phyloP scores from a whole-genome alignment of 2,329 filamentous ascomycete species.

The Neonectria faginata region DNA sequence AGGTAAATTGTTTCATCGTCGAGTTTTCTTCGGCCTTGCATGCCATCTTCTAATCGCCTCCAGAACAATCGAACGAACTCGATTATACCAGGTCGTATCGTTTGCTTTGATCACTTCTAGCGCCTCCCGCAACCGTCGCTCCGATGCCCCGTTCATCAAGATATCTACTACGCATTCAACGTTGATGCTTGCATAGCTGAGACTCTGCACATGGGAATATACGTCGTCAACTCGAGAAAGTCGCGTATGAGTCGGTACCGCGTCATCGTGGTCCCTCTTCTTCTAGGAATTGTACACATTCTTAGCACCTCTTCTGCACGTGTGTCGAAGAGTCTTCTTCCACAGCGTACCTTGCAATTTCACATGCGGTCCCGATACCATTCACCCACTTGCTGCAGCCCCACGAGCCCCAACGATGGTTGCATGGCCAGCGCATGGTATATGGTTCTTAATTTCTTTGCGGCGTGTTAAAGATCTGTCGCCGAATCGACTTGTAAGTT shows the following conservation, averaged over 20 bases:
- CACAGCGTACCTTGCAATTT: constrained; percentile 38
- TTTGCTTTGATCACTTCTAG: constrained; percentile 37
- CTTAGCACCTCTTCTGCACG: constrained; percentile 28
- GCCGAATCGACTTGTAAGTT: not conserved
- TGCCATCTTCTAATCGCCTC: constrained; percentile 35
- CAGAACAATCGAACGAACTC: constrained; percentile 31
- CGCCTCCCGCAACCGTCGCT: constrained; percentile 35
- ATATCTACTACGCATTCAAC: constrained; percentile 38
- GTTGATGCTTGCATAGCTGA: constrained; percentile 37
- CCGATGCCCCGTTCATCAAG: constrained; percentile 35
- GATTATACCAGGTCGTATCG: constrained; percentile 34
- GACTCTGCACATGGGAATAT: constrained; percentile 34
- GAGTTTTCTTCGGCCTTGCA: constrained; percentile 10
- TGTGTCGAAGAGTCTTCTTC: not conserved
- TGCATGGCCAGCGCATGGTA: constrained; percentile 43
- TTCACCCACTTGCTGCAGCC: constrained; percentile 39
- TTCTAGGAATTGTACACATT: constrained; percentile 27
- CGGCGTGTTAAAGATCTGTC: constrained; percentile 4
- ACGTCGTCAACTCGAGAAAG: constrained; percentile 40
- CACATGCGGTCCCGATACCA: constrained; percentile 35
- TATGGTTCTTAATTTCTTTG: constrained; percentile 2
- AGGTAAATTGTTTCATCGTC: not conserved
- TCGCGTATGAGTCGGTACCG: constrained; percentile 39
- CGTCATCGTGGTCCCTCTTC: constrained; percentile 31
- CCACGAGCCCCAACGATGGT: constrained; percentile 40